Conservation (phyloP, 176 grass and related monocot species). For the Aegilops speltoides region DNA sequence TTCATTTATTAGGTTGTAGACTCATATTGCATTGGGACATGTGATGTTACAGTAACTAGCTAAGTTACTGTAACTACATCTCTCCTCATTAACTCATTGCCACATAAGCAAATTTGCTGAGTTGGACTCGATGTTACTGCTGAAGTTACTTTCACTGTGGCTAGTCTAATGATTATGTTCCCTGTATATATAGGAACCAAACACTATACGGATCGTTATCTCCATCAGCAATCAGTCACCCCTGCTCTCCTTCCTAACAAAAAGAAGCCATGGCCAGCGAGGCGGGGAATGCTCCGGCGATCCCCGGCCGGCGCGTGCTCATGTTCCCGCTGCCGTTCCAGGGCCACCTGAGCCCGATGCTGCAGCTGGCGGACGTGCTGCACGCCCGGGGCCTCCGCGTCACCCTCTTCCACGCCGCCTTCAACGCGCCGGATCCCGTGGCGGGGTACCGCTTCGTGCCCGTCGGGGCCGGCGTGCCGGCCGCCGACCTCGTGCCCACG, state of each 20-base stretch:
- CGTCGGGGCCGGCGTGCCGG: background rate
- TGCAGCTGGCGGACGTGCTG: slow-evolving; percentile 38
- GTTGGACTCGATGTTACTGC: no score
- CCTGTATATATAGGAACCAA: background rate
- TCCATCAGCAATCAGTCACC: background rate
- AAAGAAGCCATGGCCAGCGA: background rate
- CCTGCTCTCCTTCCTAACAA: background rate
- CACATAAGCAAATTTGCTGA: no score
- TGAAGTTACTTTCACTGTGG: no score
- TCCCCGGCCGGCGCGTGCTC: slow-evolving; percentile 12
- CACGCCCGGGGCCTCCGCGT: slow-evolving; percentile 22
- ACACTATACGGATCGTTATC: background rate
- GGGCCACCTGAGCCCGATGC: slow-evolving; percentile 51
- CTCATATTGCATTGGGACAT: no score
- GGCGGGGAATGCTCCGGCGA: background rate
- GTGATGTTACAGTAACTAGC: no score
- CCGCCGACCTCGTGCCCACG: background rate
- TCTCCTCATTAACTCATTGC: no score
- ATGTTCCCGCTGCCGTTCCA: slow-evolving; percentile 51
- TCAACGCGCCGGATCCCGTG: slow-evolving; percentile 23
- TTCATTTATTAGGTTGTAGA: no score
- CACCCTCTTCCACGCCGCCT: slow-evolving; percentile 42
- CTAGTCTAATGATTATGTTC: no score
- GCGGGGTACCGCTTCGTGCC: background rate
- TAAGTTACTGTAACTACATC: no score